Conservation (phyloP, 2,329 filamentous ascomycete species). For the Pseudocercospora fuligena region DNA sequence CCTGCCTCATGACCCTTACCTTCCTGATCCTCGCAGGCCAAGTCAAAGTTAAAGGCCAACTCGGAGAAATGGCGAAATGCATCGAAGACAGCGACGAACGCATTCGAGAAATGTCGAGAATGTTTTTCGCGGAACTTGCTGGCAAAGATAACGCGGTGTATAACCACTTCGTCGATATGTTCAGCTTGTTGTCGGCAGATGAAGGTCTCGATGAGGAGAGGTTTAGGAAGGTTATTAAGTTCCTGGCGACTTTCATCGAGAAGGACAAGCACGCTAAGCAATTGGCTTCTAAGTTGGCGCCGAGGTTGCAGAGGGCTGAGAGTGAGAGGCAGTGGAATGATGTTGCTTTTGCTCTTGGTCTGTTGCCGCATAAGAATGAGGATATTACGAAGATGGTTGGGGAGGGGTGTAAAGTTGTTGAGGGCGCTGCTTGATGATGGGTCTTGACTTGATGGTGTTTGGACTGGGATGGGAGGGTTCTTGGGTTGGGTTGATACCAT, state of each 20-base stretch:
- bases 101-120: slow-evolving; percentile 89
- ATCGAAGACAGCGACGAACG: slow-evolving; percentile 94
- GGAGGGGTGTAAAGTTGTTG: slow-evolving; percentile 69
- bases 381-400: slow-evolving; percentile 78
- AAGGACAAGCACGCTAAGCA: slow-evolving; percentile 99
- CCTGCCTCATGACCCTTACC: slow-evolving; percentile 96
- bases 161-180: slow-evolving; percentile 99
- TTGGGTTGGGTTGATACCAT: background rate
- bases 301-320: slow-evolving; percentile 81
- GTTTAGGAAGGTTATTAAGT: slow-evolving; percentile 85
- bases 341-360: slow-evolving; percentile 86
- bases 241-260: slow-evolving; percentile 93
- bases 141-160: slow-evolving; percentile 99
- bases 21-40: slow-evolving; percentile 97
- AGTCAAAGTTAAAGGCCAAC: slow-evolving; percentile 98
- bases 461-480: background rate
- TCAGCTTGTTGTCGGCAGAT: slow-evolving; percentile 86
- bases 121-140: slow-evolving; percentile 98
- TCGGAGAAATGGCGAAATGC: slow-evolving; percentile 99
- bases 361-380: slow-evolving; percentile 92
- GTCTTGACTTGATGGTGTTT: background rate
- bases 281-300: slow-evolving; percentile 88
- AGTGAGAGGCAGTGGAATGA: slow-evolving; percentile 97
- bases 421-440: slow-evolving; percentile 30
- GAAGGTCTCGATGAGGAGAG: slow-evolving; percentile 80